Conservation (phyloP, 371 early-diverging fungal genomes). For the Actinomucor elegans region DNA sequence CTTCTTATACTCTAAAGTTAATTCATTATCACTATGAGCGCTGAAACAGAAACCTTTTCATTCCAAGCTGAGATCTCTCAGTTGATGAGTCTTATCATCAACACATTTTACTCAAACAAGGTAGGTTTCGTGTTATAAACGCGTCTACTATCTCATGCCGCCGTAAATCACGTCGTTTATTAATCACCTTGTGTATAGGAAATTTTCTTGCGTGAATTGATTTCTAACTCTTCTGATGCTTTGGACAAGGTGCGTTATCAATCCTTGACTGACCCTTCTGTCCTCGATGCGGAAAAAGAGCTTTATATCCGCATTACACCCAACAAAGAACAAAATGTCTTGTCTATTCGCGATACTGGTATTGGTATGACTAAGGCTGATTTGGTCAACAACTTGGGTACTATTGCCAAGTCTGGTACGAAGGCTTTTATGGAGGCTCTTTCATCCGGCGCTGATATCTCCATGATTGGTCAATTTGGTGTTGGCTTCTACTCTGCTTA, state of each 20-base stretch:
- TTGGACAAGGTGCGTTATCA: slow-evolving; percentile 80
- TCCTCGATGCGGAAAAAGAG: slow-evolving; percentile 52
- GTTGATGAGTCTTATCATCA: slow-evolving; percentile 90
- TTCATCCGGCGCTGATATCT: slow-evolving; percentile 54
- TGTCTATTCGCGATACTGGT: slow-evolving; percentile 83
- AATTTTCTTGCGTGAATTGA: slow-evolving; percentile 84
- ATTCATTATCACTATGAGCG: slow-evolving; percentile 16
- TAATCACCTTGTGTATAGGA: slow-evolving; percentile 52
- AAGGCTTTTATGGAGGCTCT: slow-evolving; percentile 55
- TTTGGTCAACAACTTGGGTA: slow-evolving; percentile 81
- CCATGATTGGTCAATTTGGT: slow-evolving; percentile 93
- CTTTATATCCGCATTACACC: slow-evolving; percentile 66
- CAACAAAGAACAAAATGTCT: slow-evolving; percentile 55
- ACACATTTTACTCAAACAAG: slow-evolving; percentile 57
- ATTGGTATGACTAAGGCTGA: slow-evolving; percentile 91
- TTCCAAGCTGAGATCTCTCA: slow-evolving; percentile 95
- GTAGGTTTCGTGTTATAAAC: slow-evolving; percentile 24
- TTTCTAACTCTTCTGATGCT: slow-evolving; percentile 91
- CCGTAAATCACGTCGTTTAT: too few relatives aligned
- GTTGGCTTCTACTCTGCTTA: slow-evolving; percentile 89
- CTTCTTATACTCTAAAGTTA: slow-evolving; percentile 1
- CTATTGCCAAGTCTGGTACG: slow-evolving; percentile 82
- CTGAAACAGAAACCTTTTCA: slow-evolving; percentile 69
- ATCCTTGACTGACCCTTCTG: slow-evolving; percentile 57
- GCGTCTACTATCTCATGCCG: too few relatives aligned